Base-by-base conservation (phyloP, 1,139 yeast species). In the Zhuliangozyma parablackwelliae region DNA sequence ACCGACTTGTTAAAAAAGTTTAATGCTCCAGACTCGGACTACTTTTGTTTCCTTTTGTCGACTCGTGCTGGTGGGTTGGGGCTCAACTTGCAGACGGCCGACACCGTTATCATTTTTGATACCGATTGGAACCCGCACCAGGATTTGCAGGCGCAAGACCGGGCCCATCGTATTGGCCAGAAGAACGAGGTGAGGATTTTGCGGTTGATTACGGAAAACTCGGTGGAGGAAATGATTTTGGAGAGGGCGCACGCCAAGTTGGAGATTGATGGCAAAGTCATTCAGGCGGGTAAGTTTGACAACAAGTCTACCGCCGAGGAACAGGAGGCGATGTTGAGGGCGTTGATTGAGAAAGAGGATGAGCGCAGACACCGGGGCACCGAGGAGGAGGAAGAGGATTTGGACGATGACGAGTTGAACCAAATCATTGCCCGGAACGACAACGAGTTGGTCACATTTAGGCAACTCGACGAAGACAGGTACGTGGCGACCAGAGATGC, bases 91-190 rank as follows among this genome's bases (percentile, higher is more conserved):
- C 95, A 86, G 61, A 81, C 94, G 10, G 95, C 95, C 6, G 95
- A 86, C 61, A 85, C 95, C 0, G 95, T 86, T 34, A 82, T 86
- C 47, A 85, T 86, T 42, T 85, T 85, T 53, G 95, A 86, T 56
- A 83, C 94, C 7, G 95, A 86, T 69, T 85, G 94, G 92, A 86
- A 86, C 56, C 95, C 95, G 3, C 95, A 86, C 65, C 95, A 86
- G 59, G 95, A 86, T 76, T 74, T 86, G 53, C 95, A 86, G 61
- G 95, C 95, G 7, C 92, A 85, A 60, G 95, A 87, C 58, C 77
- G 95, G 65, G 95, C 95, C 0, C 95, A 86, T 63, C 76, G 95
- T 68, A 85, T 86, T 61, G 95, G 95, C 32, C 95, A 86, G 57
- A 85, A 85, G 67, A 84, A 85, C 54, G 94, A 83, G 56, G 95